Conservation (phyloP, 1,284 basidiomycete genomes). For the Ustilago crameri region DNA sequence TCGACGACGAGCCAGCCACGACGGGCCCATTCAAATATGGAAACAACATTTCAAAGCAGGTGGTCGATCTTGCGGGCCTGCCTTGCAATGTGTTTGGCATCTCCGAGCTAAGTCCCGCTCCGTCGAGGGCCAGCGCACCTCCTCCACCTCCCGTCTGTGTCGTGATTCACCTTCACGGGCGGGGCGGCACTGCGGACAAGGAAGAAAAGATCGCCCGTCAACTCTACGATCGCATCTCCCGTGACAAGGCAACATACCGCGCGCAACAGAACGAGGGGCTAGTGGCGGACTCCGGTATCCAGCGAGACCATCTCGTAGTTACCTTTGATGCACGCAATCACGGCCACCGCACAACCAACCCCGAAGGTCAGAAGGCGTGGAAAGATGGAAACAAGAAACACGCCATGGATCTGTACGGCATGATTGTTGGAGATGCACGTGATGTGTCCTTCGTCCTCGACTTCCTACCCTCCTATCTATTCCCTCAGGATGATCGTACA, state of each 20-base stretch:
- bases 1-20: neutral
- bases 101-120: constrained; percentile 51
- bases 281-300: constrained; percentile 17
- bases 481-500: constrained; percentile 76
- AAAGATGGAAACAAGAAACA: constrained; percentile 63
- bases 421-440: constrained; percentile 74
- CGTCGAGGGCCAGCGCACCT: constrained; percentile 43
- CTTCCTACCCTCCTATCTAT: constrained; percentile 81
- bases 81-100: constrained; percentile 64
- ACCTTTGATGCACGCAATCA: constrained; percentile 69
- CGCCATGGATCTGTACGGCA: constrained; percentile 68
- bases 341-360: constrained; percentile 64
- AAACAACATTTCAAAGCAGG: constrained; percentile 30
- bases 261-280: constrained; percentile 20
- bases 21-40: constrained; percentile 33
- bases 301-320: constrained; percentile 65
- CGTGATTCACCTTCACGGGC: constrained; percentile 63
- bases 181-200: constrained; percentile 56
- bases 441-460: constrained; percentile 85
- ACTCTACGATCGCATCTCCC: constrained; percentile 52
- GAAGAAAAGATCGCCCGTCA: constrained; percentile 61
- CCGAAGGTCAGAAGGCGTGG: constrained; percentile 66
- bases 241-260: constrained; percentile 22
- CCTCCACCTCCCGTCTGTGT: constrained; percentile 59
- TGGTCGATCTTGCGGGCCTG: constrained; percentile 58